phyloP scores from a whole-genome alignment of 495 filamentous ascomycete genomes.

The Tuber melanosporum region DNA sequence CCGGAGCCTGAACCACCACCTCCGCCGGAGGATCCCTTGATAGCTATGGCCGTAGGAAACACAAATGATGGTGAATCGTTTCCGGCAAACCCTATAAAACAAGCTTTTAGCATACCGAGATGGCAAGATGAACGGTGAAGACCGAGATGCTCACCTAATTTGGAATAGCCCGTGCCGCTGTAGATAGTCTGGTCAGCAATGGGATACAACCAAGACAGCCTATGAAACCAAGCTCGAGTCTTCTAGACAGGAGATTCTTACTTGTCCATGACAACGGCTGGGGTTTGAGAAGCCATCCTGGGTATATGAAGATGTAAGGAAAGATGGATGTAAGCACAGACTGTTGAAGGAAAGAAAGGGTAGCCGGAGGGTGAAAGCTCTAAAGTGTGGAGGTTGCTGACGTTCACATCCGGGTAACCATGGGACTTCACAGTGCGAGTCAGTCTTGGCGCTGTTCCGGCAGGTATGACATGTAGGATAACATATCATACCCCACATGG shows the following conservation, averaged over 20 bases:
- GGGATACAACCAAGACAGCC: neutral
- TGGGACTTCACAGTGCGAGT: neutral
- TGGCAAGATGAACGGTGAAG: conserved; percentile 9
- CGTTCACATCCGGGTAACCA: neutral
- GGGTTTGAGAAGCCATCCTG: conserved; percentile 89
- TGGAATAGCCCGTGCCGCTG: conserved; percentile 98
- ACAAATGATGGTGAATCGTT: conserved; percentile 99
- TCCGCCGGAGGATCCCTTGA: conserved; percentile 63
- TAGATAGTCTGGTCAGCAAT: conserved; percentile 18
- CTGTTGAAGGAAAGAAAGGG: neutral
- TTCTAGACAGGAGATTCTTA: conserved; percentile 50
- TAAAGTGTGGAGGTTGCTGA: neutral
- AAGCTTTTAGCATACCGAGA: conserved; percentile 38
- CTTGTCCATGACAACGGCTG: conserved; percentile 99
- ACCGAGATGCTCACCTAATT: conserved; percentile 64
- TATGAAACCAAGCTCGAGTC: conserved; percentile 14
- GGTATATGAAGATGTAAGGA: neutral
- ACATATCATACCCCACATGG: neutral
- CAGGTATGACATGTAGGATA: no score
- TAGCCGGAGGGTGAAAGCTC: neutral
- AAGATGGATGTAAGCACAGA: neutral
- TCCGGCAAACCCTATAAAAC: conserved; percentile 78
- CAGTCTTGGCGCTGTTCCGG: neutral
- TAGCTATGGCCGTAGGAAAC: conserved; percentile 97
- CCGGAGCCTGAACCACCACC: conserved; percentile 72